These are phyloP conservation scores for Kazachstania sp. DNA, from an alignment of 1,139 yeast species.

Conservation along the genomic window DNA sequence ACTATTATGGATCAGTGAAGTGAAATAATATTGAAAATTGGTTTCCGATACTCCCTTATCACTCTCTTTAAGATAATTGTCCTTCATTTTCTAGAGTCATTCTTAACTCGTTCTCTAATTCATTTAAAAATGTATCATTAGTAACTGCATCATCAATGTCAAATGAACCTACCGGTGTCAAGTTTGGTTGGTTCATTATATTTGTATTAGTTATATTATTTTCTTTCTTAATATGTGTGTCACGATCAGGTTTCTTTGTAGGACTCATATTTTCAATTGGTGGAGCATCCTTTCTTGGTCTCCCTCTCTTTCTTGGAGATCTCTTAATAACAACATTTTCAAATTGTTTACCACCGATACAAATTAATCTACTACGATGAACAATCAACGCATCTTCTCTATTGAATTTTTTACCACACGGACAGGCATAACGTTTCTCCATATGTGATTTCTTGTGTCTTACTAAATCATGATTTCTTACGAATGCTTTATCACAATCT, in stretches of 20 bases:
- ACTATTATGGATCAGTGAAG: too few relatives aligned
- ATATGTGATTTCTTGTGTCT: slow-evolving; percentile 86
- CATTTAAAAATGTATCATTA: background rate
- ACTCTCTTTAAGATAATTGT: background rate
- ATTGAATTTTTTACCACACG: slow-evolving; percentile 88
- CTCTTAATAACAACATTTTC: slow-evolving; percentile 29
- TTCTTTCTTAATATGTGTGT: background rate
- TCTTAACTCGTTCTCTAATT: background rate
- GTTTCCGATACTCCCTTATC: background rate
- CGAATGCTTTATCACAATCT: slow-evolving; percentile 62
- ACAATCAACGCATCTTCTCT: slow-evolving; percentile 81
- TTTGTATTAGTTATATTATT: background rate
- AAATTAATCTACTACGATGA: slow-evolving; percentile 71
- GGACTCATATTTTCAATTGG: slow-evolving; percentile 5
- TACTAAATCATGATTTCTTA: slow-evolving; percentile 85
- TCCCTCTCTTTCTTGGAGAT: slow-evolving; percentile 27
- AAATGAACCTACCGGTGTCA: background rate
- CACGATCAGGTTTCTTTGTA: slow-evolving; percentile 1
- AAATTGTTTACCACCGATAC: slow-evolving; percentile 55
- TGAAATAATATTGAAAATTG: background rate
- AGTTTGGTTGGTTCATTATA: background rate
- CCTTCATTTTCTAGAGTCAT: background rate
- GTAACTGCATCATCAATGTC: background rate
- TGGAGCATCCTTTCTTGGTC: slow-evolving; percentile 24
- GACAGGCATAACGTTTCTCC: slow-evolving; percentile 67